Conservation (phyloP, 345 rosid species). For the Noccaea caerulescens region DNA sequence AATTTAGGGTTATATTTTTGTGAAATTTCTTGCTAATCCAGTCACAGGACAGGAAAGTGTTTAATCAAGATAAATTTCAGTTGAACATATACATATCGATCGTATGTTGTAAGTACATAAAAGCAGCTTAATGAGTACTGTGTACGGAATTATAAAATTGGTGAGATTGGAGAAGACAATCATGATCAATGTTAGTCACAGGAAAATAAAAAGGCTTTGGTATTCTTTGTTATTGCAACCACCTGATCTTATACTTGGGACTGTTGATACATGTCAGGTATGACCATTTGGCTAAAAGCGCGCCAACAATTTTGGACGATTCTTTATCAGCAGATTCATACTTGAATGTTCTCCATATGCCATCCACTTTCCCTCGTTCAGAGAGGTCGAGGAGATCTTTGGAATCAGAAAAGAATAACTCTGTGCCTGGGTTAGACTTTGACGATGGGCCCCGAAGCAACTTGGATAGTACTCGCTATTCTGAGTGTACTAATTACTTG, state of each 20-base stretch:
- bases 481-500: slow-evolving; percentile 79
- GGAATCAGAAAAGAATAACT: slow-evolving; percentile 59
- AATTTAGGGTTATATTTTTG: neutral
- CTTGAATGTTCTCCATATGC: slow-evolving; percentile 90
- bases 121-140: slow-evolving; percentile 12
- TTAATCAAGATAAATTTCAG: slow-evolving; percentile 19
- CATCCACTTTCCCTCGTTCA: slow-evolving; percentile 94
- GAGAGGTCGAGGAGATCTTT: slow-evolving; percentile 77
- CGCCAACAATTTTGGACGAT: slow-evolving; percentile 97
- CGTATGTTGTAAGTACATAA: slow-evolving; percentile 8
- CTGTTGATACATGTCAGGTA: slow-evolving; percentile 58
- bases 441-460: slow-evolving; percentile 93
- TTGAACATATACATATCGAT: slow-evolving; percentile 26
- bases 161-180: slow-evolving; percentile 1
- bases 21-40: neutral
- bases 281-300: slow-evolving; percentile 95
- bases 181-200: slow-evolving; percentile 1
- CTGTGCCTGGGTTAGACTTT: slow-evolving; percentile 53
- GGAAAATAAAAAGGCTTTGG: slow-evolving; percentile 6
- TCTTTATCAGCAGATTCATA: slow-evolving; percentile 98
- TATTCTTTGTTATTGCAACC: slow-evolving; percentile 22
- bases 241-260: slow-evolving; percentile 38
- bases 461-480: slow-evolving; percentile 72
- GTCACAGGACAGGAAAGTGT: slow-evolving; percentile 8
- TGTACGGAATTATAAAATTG: slow-evolving; percentile 3